Evolutionary conservation across 306 rosid genomes (phyloP).

Genomic region (Casuarina equisetifolia): DNA sequence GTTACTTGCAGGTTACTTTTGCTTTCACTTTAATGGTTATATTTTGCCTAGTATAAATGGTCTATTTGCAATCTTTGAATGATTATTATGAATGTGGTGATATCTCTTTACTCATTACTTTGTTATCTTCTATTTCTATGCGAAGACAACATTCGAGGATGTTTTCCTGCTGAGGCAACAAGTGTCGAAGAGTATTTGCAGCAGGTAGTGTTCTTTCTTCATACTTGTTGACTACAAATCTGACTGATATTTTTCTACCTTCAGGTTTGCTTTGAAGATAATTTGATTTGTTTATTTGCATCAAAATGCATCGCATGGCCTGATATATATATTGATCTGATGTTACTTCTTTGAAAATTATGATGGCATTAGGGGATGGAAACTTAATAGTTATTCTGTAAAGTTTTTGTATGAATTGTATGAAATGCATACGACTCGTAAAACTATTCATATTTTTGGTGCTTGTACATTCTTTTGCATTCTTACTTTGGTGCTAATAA

Average conservation of each 20-base stretch:
- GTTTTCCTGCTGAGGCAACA: constrained; percentile 95
- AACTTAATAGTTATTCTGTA: background rate
- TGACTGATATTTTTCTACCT: background rate
- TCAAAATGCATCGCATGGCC: background rate
- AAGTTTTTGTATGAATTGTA: background rate
- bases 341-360: constrained; percentile 8
- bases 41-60: background rate
- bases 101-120: constrained; percentile 25
- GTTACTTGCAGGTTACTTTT: constrained; percentile 2
- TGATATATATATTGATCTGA: background rate
- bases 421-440: background rate
- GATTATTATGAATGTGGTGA: background rate
- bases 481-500: background rate
- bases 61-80: background rate
- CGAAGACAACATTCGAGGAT: constrained; percentile 95
- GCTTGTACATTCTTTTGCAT: background rate
- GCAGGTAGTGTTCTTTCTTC: constrained; percentile 63
- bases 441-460: background rate
- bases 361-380: background rate
- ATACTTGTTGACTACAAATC: constrained; percentile 2
- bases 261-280: constrained; percentile 15
- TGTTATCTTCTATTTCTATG: constrained; percentile 15
- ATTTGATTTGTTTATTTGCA: background rate
- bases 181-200: constrained; percentile 96
- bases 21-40: constrained; percentile 12